These are phyloP conservation scores for Ambispora gerdemannii DNA, from an alignment of 192 early-diverging fungal genomes.

Conservation along the genomic window DNA sequence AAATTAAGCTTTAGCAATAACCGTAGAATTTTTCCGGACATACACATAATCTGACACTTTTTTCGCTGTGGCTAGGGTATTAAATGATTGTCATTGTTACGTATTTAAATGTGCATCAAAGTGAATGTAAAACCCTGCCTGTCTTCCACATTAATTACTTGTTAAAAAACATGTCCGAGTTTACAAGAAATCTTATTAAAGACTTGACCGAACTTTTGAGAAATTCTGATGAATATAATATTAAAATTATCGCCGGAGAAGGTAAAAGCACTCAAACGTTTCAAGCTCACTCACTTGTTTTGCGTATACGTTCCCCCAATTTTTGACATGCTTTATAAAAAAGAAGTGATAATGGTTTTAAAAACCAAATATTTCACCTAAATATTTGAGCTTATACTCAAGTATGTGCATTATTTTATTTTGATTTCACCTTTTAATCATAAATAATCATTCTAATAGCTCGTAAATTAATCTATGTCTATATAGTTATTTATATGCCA, in stretches of 20 bases:
- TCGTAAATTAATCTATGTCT: neutral
- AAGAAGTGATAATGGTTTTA: neutral
- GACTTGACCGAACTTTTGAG: neutral
- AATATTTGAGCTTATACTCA: conserved; percentile 8
- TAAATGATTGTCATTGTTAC: too few relatives aligned
- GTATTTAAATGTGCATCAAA: too few relatives aligned
- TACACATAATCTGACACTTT: too few relatives aligned
- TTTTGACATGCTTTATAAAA: conserved; percentile 7
- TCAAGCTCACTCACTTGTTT: conserved; percentile 14
- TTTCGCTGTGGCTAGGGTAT: too few relatives aligned
- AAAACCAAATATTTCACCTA: conserved; percentile 10
- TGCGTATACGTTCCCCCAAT: neutral
- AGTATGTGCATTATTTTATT: neutral
- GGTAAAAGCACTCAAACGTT: neutral
- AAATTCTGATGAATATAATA: conserved; percentile 2
- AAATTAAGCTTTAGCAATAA: too few relatives aligned
- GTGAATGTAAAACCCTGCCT: too few relatives aligned
- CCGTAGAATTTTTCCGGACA: too few relatives aligned
- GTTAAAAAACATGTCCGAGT: neutral
- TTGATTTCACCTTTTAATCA: neutral
- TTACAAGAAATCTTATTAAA: neutral
- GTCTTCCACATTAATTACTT: too few relatives aligned
- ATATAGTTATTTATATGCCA: conserved; percentile 21
- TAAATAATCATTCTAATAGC: neutral
- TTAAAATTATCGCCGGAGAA: conserved; percentile 12